Percentiles rank a stretch among this genome's conserved stretches.
Evolutionary conservation across 208 protist species (phyloP).

Genomic region (Giardia duodenalis): DNA sequence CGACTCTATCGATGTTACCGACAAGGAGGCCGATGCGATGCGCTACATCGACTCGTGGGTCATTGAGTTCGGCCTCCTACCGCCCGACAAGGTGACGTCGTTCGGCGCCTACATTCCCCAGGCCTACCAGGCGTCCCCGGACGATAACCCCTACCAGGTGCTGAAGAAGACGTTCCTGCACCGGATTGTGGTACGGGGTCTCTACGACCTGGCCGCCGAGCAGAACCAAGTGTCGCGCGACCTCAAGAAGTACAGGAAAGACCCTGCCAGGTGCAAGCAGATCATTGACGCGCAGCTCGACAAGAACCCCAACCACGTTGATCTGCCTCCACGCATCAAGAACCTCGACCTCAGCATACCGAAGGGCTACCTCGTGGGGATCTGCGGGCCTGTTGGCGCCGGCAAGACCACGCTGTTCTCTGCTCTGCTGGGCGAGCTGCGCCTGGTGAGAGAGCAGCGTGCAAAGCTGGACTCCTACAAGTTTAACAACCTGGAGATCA

Average conservation of each 20-base stretch:
- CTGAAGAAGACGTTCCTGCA: neutral
- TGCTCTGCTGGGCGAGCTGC: conserved; percentile 47
- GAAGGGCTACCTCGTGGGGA: conserved; percentile 33
- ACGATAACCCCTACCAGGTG: neutral
- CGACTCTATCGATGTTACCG: neutral
- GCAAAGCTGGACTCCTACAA: neutral
- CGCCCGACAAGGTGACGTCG: neutral
- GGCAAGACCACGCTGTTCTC: conserved; percentile 46
- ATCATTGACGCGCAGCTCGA: neutral
- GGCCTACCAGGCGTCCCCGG: neutral
- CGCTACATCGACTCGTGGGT: neutral
- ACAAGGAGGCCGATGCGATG: neutral
- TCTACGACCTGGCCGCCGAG: neutral
- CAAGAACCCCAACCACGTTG: neutral
- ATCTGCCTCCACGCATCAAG: conserved; percentile 12
- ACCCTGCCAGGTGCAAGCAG: neutral
- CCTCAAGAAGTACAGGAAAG: neutral
- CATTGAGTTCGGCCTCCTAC: neutral
- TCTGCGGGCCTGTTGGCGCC: conserved; percentile 45
- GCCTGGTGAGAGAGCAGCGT: neutral
- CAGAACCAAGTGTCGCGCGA: neutral
- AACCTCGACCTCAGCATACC: conserved; percentile 38
- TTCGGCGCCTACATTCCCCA: neutral
- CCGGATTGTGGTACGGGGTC: neutral
- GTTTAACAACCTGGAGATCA: neutral